These are phyloP conservation scores for Nemania abortiva DNA, from an alignment of 2,329 filamentous ascomycete species.

Conservation along the genomic window DNA sequence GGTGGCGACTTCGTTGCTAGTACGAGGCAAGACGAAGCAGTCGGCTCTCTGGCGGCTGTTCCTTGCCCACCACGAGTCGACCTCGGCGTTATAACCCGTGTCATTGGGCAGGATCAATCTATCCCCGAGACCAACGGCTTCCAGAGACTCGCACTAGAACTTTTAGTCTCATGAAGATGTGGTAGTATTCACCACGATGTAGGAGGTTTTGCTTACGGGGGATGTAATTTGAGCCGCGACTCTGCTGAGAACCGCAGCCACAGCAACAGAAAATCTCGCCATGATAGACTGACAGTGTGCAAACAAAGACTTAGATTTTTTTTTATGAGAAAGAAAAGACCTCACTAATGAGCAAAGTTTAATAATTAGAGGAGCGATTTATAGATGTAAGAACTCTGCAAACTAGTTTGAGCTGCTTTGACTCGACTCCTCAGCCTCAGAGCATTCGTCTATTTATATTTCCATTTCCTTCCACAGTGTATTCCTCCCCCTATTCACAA, in stretches of 20 bases:
- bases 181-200: background rate
- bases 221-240: conserved; percentile 13
- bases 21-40: conserved; percentile 46
- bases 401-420: background rate
- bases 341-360: background rate
- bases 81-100: conserved; percentile 41
- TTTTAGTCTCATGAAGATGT: background rate
- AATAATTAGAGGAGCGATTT: background rate
- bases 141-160: conserved; percentile 44
- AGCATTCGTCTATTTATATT: conserved; percentile 10
- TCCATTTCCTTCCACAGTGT: background rate
- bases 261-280: conserved; percentile 12
- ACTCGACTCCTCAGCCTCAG: background rate
- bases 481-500: too few species aligned
- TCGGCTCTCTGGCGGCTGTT: conserved; percentile 44
- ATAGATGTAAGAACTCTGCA: background rate
- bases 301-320: background rate
- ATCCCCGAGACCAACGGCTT: conserved; percentile 41
- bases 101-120: conserved; percentile 44
- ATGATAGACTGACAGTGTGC: conserved; percentile 1
- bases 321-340: background rate
- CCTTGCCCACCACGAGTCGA: conserved; percentile 42
- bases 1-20: conserved; percentile 41
- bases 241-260: conserved; percentile 12
- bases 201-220: conserved; percentile 20